Evolutionary conservation across 2,329 filamentous ascomycete species (phyloP).

Genomic region (Scolecobasidium constrictum): DNA sequence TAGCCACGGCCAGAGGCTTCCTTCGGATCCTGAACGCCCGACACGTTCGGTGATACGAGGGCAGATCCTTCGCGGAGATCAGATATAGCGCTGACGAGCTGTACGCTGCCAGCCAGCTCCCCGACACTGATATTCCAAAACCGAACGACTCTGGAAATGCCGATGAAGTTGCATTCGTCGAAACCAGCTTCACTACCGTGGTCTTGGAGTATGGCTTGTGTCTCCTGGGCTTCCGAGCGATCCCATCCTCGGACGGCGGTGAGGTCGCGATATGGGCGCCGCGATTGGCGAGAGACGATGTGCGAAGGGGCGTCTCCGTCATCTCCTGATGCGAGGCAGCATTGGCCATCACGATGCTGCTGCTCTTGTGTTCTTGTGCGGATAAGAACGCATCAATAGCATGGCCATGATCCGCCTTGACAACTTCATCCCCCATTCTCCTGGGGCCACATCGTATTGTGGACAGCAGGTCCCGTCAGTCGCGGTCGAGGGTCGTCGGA

Average conservation of each 20-base stretch:
- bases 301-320: background rate
- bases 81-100: slow-evolving; percentile 75
- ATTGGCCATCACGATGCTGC: background rate
- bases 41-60: slow-evolving; percentile 42
- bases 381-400: background rate
- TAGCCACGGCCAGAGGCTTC: slow-evolving; percentile 62
- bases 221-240: background rate
- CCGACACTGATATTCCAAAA: slow-evolving; percentile 63
- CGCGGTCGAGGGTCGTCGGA: too few relatives aligned
- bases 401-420: background rate
- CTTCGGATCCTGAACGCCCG: slow-evolving; percentile 67
- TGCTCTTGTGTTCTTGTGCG: background rate
- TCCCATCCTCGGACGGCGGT: background rate
- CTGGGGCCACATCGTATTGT: background rate
- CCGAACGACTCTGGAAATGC: slow-evolving; percentile 70
- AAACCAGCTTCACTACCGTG: slow-evolving; percentile 66
- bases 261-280: background rate
- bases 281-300: too few relatives aligned
- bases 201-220: slow-evolving; percentile 5
- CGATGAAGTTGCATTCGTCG: slow-evolving; percentile 73
- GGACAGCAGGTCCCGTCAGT: too few relatives aligned
- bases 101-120: slow-evolving; percentile 63
- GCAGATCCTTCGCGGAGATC: slow-evolving; percentile 43
- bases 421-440: background rate
- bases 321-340: background rate